A percentile compares a stretch with the other conserved stretches of the same genome.
Evolutionary conservation across 352 stramenopile genomes (phyloP).

Genomic region (Phytophthora podocarpi): DNA sequence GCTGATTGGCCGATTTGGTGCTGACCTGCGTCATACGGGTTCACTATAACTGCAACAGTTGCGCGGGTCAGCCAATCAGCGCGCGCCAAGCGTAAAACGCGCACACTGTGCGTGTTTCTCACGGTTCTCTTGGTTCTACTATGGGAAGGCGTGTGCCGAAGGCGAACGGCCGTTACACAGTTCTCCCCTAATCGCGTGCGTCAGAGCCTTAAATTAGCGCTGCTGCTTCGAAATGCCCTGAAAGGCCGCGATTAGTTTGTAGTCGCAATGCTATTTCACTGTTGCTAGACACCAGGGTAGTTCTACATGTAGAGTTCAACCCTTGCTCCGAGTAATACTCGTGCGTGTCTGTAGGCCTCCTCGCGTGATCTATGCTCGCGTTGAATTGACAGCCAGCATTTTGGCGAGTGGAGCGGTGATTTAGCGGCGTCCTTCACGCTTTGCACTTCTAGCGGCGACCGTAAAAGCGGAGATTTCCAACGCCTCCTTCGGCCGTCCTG

Average conservation of each 20-base stretch:
- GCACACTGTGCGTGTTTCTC: constrained; percentile 3
- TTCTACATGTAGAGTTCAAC: too few relatives aligned
- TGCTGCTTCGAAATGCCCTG: constrained; percentile 25
- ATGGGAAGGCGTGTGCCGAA: constrained; percentile 4
- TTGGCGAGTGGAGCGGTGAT: constrained; percentile 8
- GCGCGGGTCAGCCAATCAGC: constrained; percentile 21
- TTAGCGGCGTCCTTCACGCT: not conserved
- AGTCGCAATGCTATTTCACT: constrained; percentile 20
- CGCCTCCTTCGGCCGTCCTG: not conserved
- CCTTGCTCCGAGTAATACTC: constrained; percentile 9
- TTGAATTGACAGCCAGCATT: not conserved
- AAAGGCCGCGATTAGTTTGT: not conserved
- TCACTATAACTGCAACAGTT: constrained; percentile 18
- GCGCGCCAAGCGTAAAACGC: constrained; percentile 25
- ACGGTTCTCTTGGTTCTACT: constrained; percentile 3
- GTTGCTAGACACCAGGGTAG: too few relatives aligned
- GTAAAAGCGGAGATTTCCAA: constrained; percentile 24
- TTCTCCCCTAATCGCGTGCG: constrained; percentile 22
- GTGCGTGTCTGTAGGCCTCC: constrained; percentile 10
- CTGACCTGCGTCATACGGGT: constrained; percentile 4
- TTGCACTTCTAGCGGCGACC: not conserved
- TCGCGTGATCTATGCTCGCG: constrained; percentile 11
- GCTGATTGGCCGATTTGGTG: constrained; percentile 25
- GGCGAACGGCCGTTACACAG: constrained; percentile 13
- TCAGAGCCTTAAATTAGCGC: constrained; percentile 26